Conservation (phyloP, 2,329 filamentous ascomycete species). For the Hypoxylon rubiginosum region DNA sequence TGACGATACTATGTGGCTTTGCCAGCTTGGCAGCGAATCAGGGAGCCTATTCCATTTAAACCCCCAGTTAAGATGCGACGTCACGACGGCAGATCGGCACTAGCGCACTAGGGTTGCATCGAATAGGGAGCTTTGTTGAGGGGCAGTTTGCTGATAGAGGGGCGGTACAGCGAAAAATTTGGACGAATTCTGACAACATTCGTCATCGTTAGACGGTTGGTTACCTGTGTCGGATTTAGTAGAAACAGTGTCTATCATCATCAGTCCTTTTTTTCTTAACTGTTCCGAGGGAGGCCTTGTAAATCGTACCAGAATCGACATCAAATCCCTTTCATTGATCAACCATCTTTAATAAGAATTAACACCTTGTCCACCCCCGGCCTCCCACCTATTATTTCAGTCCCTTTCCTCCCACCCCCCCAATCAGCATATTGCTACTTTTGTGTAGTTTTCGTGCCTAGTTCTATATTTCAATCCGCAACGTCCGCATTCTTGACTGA, state of each 20-base stretch:
- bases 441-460: conserved; percentile 14
- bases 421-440: conserved; percentile 22
- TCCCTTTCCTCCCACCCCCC: conserved; percentile 7
- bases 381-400: conserved; percentile 21
- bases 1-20: conserved; percentile 36
- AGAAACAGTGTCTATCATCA: conserved; percentile 20
- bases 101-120: conserved; percentile 26
- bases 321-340: conserved; percentile 40
- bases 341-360: conserved; percentile 23
- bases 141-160: conserved; percentile 27
- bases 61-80: conserved; percentile 22
- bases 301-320: conserved; percentile 13
- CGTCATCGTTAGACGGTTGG: conserved; percentile 34
- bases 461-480: conserved; percentile 12
- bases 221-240: conserved; percentile 19
- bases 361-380: conserved; percentile 20
- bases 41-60: background rate
- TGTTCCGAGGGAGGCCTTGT: background rate
- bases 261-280: background rate
- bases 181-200: conserved; percentile 29
- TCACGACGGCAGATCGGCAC: conserved; percentile 36
- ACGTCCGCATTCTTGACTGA: conserved; percentile 19
- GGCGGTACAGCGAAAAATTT: conserved; percentile 20
- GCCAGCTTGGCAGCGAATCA: conserved; percentile 23
- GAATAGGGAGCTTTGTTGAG: conserved; percentile 28